Base-by-base conservation (phyloP, 352 stramenopile genomes). In the Pythium dissotocum region DNA sequence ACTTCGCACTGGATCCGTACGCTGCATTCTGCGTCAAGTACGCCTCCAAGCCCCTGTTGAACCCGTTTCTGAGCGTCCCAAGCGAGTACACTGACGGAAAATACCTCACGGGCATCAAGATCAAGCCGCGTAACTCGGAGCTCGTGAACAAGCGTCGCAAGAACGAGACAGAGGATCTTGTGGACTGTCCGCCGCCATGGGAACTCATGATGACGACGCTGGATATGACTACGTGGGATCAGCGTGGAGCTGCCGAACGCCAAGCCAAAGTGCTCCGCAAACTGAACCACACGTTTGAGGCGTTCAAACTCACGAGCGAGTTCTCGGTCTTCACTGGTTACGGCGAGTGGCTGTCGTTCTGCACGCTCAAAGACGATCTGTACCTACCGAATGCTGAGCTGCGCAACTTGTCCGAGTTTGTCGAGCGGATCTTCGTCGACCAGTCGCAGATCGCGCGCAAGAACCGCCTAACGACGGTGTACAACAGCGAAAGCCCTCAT, bases 1-100 rank as follows among this genome's bases (percentile, higher is more conserved):
- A 61, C 48, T 65, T 56, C 24, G 36, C 33, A 4, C 10, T 30
- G 14, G 64, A 64, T 21, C 57, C 55, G n/a, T 32, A 54, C 14
- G 48, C 24, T 3, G 42, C 38, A 3, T 57, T 70, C 21, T 70
- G 64, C 30, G 64, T 65, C 33, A 44, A 42, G 46, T 56, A 56
- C 49, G 36, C 13, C 30, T 14, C 42, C 18, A 30, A 28, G 12
- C 44, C 44, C 2, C 10, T 49, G 33, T 21, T 70, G 26, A 62
- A 65, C 35, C 64, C 42, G 26, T 40, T 48, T 2, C 32, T 69
- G 21, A n/a, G 26, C 16, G 10, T 58, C 12, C n/a, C 54, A 26
- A 9, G 21, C 4, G 26, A 61, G 38, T 32, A 57, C 6, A 26
- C 13, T 4, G 14, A 28, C 2, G 18, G 49, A 14, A 57, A 30